Evolutionary conservation across 2,329 filamentous ascomycete genomes (phyloP), one percentile per base, ranked within the genome.

Genomic region (Xylariaceae sp.): DNA sequence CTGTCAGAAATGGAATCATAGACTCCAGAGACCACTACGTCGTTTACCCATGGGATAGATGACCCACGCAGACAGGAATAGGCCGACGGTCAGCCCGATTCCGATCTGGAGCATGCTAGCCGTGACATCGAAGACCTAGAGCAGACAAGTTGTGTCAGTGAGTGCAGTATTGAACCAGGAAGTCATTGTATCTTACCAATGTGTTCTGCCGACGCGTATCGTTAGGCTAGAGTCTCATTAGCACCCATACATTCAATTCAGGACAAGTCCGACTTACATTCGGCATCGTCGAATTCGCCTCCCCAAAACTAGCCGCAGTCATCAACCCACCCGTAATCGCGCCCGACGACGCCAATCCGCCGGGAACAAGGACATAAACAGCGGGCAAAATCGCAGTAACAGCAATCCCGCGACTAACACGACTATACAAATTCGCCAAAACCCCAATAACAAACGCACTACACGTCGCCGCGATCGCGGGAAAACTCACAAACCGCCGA

Each of bases 361-460:
- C 83, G 0, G 84, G 84, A 30, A 87, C 84, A 64, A 86, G 84
- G 1, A 87, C 82, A 63, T 95, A 95, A 64, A 96, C 95, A 4
- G 88, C 92, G 0, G 92, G 92, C 8, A 96, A 76, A 80, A 96
- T 90, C 1, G 89, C 88, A 0, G 90, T 90, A 0, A 91, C 91
- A 0, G 92, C 92, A 2, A 96, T 82, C 1, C 88, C 89, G 71
- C 92, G 86, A 18, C 82, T 77, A 35, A 78, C 66, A 7, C 66
- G 61, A 30, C 64, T 87, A 75, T 94, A 93, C 1, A 91, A 70
- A 65, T 95, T 95, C 2, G 89, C 90, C 53, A 91, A 76, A 39
- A 92, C 82, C 9, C 90, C 90, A 11, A 95, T 85, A 0, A 84
- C 82, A 54, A 95, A 80, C 0, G 90, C 89, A 37, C 89, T 89